These are phyloP conservation scores for Trypanosoma congolense DNA, from an alignment of 208 protist species.

Conservation along the genomic window DNA sequence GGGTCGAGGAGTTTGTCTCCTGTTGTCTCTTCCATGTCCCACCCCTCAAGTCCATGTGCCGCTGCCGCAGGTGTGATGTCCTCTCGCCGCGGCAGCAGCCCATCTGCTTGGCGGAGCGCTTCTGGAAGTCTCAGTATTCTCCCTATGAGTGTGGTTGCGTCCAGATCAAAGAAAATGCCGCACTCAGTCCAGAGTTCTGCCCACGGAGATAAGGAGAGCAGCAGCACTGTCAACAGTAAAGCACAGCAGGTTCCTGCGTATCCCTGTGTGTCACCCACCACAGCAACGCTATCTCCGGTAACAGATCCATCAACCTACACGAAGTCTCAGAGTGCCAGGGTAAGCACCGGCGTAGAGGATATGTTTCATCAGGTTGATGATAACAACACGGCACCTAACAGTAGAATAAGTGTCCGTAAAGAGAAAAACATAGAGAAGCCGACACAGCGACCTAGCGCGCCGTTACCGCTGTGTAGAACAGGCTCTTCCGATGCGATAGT, in stretches of 20 bases:
- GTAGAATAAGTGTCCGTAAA: not conserved
- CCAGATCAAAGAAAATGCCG: not conserved
- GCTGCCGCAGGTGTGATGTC: not conserved
- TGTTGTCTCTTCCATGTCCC: not conserved
- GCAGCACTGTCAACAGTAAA: not conserved
- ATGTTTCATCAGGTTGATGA: too few species aligned
- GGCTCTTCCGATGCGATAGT: not conserved
- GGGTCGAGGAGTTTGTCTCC: not conserved
- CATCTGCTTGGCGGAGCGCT: not conserved
- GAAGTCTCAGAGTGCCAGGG: not conserved
- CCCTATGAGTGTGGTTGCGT: not conserved
- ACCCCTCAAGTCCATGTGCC: not conserved
- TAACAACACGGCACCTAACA: not conserved
- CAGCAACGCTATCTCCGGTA: constrained; percentile 1
- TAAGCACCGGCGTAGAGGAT: not conserved
- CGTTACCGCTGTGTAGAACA: not conserved
- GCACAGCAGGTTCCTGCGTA: not conserved
- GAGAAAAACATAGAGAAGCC: not conserved
- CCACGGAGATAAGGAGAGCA: not conserved
- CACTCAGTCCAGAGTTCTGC: not conserved
- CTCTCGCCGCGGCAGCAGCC: not conserved
- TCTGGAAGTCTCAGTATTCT: not conserved
- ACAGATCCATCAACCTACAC: not conserved
- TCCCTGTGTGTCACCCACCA: not conserved
- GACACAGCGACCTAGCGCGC: not conserved